Base-by-base conservation (phyloP, 23 red algal genomes). In the Agarophyton chilense region DNA sequence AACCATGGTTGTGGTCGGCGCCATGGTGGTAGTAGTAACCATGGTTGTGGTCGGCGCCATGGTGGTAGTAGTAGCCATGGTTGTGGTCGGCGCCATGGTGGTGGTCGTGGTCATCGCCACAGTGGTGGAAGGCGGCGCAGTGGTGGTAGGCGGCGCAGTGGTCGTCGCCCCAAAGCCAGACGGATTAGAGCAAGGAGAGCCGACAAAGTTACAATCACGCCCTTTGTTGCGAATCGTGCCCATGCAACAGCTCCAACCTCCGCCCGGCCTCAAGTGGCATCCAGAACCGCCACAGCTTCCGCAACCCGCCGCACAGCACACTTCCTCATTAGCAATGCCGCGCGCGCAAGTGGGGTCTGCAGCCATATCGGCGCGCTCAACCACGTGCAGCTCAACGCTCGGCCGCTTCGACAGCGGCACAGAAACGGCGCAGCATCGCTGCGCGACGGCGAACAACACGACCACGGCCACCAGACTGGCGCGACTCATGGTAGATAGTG, bases 321-420 rank as follows among this genome's bases (percentile, higher is more conserved):
- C 41, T 7, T 77, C 71, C 18, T 71, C 53, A 21, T 56, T 64
- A 8, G 31, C 35, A n/a, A 89, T 56, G 10, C 85, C 85, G 52
- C 85, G 85, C 35, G 50, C 8, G 43, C 85, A 89, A 4, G 53
- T 46, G 21, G 85, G 71, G 49, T 89, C 85, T 5, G 85, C 24
- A 21, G 29, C 39, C 10, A 13, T 18, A 66, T 89, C 85, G 4
- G 77, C 68, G 1, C 41, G 40, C 38, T 39, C 40, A 7, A 74
- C 68, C 2, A 39, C 24, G 8, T 26, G 60, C 60, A 65, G 31
- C 28, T 65, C 32, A 5, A 65, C 16, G 60, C 32, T 36, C 2
- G 10, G 7, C 7, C 2, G 6, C 16, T 74, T 18, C 2, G 4
- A 18, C 1, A 2, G 40, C 41, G 68, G 68, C 38, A 74, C 1